These are phyloP conservation scores for Microbotryomycetes sp. DNA, from an alignment of 1,284 basidiomycete genomes.

Conservation along the genomic window DNA sequence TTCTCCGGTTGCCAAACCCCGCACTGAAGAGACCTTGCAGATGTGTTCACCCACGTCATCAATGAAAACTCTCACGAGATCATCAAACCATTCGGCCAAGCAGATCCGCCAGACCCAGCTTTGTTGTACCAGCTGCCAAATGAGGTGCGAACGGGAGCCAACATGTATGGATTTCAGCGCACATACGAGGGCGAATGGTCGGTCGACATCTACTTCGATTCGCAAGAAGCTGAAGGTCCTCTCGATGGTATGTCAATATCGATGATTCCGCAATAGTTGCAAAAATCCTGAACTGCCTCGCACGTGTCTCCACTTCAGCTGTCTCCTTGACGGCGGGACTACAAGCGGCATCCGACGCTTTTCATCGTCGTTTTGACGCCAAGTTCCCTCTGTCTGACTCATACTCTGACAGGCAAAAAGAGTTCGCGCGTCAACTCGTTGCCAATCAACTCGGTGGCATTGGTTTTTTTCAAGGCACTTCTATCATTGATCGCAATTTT, in stretches of 20 bases:
- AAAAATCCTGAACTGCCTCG: not conserved
- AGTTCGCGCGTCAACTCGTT: slow-evolving; percentile 78
- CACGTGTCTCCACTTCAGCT: not conserved
- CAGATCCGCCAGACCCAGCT: slow-evolving; percentile 62
- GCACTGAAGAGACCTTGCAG: no score
- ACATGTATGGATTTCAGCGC: slow-evolving; percentile 80
- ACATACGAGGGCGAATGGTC: slow-evolving; percentile 70
- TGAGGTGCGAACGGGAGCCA: slow-evolving; percentile 62
- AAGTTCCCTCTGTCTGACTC: slow-evolving; percentile 59
- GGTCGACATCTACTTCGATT: slow-evolving; percentile 80
- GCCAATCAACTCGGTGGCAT: slow-evolving; percentile 85
- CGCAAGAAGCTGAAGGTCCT: slow-evolving; percentile 55
- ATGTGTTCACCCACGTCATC: slow-evolving; percentile 60
- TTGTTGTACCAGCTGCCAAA: slow-evolving; percentile 69
- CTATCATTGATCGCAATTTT: slow-evolving; percentile 75
- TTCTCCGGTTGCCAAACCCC: not conserved
- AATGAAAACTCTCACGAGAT: slow-evolving; percentile 55
- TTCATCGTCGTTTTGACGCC: slow-evolving; percentile 59
- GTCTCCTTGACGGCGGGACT: slow-evolving; percentile 58
- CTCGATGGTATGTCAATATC: slow-evolving; percentile 45
- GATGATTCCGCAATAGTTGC: not conserved
- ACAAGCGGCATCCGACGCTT: slow-evolving; percentile 57
- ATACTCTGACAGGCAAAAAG: slow-evolving; percentile 47
- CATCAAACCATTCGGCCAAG: slow-evolving; percentile 52
- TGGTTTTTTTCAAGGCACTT: slow-evolving; percentile 88